phyloP scores from a whole-genome alignment of 1,284 basidiomycete genomes.

The Takashimella koratensis region DNA sequence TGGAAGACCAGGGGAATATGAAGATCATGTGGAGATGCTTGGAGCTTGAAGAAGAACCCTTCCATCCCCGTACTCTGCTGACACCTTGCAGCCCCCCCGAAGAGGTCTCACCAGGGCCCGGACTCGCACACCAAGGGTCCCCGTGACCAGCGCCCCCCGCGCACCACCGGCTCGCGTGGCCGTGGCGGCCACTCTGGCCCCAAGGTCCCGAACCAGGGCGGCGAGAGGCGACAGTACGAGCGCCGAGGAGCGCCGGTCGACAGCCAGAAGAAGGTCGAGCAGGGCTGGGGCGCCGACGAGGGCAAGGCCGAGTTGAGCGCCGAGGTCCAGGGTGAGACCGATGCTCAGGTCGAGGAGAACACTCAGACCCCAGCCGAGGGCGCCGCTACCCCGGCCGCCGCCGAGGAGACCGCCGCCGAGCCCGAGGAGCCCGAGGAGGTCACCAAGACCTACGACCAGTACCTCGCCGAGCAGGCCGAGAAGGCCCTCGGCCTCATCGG shows the following conservation, averaged over 20 bases:
- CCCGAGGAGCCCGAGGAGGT: constrained; percentile 86
- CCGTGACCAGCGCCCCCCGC: constrained; percentile 33
- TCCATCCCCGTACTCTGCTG: background rate
- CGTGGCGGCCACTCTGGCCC: constrained; percentile 27
- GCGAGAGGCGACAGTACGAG: constrained; percentile 42
- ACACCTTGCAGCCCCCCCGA: constrained; percentile 27
- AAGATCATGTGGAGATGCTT: too few species aligned
- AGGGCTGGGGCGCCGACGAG: constrained; percentile 88
- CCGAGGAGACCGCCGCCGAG: constrained; percentile 28
- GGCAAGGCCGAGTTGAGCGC: constrained; percentile 68
- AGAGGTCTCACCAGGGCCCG: constrained; percentile 32
- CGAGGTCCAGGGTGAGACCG: constrained; percentile 51
- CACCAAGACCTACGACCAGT: constrained; percentile 57
- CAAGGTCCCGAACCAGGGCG: constrained; percentile 31
- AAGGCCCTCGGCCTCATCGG: constrained; percentile 27
- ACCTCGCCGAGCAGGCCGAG: constrained; percentile 47
- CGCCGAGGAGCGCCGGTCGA: constrained; percentile 57
- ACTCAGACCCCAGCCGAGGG: constrained; percentile 47
- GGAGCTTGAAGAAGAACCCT: too few species aligned
- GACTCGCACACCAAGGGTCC: constrained; percentile 48
- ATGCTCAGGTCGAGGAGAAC: constrained; percentile 20
- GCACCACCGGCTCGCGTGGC: constrained; percentile 35
- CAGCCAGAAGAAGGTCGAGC: constrained; percentile 84
- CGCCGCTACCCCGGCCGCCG: constrained; percentile 17
- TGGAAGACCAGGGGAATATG: too few species aligned